phyloP scores from a whole-genome alignment of 176 grass and related monocot species.

The Oryza meyeriana region DNA sequence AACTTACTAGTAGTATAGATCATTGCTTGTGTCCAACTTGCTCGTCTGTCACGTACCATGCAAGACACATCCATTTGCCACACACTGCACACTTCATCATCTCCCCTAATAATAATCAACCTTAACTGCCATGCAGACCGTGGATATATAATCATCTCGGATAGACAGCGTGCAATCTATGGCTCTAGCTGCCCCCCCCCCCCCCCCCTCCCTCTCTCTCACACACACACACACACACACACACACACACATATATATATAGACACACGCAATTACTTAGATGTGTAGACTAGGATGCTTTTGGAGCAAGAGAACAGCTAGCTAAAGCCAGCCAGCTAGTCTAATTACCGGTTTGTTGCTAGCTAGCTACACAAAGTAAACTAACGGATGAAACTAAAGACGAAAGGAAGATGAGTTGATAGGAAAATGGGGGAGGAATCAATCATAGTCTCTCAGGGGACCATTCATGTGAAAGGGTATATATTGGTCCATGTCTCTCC shows the following conservation, averaged over 20 bases:
- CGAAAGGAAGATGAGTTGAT: background rate
- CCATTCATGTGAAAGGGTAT: slow-evolving; percentile 42
- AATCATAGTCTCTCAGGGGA: slow-evolving; percentile 31
- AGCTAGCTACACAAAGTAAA: slow-evolving; percentile 39
- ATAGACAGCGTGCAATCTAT: background rate
- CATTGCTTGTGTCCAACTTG: background rate
- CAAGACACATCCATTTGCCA: background rate
- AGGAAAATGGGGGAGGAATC: background rate
- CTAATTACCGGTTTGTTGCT: background rate
- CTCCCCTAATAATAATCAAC: background rate
- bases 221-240: no score
- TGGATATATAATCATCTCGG: background rate
- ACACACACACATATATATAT: no score
- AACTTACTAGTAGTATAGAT: background rate
- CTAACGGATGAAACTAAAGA: background rate
- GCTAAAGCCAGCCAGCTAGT: background rate
- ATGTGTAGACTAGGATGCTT: background rate
- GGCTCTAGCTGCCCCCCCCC: background rate
- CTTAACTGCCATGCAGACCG: background rate
- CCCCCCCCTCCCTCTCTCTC: no score
- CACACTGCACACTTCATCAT: background rate
- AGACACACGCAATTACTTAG: background rate
- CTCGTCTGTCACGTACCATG: background rate
- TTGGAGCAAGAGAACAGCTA: slow-evolving; percentile 14
- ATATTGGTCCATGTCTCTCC: slow-evolving; percentile 33